Evolutionary conservation across 306 rosid genomes (phyloP).

Genomic region (Phaseolus lunatus): DNA sequence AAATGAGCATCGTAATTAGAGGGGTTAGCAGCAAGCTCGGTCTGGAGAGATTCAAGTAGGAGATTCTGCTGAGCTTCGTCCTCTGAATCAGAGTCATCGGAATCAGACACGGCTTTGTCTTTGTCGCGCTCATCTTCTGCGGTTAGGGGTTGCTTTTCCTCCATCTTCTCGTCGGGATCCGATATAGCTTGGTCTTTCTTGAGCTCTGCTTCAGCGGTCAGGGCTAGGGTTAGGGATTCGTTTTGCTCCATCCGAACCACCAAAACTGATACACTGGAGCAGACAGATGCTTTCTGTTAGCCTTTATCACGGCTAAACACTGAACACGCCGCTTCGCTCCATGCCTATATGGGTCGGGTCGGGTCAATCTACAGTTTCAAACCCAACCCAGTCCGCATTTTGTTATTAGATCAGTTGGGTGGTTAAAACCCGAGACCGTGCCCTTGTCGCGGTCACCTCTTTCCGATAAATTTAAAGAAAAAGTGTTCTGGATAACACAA

Average conservation of each 20-base stretch:
- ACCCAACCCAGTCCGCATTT: too few relatives aligned
- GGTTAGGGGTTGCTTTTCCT: slow-evolving; percentile 39
- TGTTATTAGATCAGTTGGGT: too few relatives aligned
- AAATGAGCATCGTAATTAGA: slow-evolving; percentile 74
- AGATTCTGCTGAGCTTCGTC: slow-evolving; percentile 71
- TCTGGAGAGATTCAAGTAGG: slow-evolving; percentile 65
- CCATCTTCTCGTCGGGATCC: slow-evolving; percentile 51
- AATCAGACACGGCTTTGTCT: slow-evolving; percentile 33
- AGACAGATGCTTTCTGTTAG: neutral
- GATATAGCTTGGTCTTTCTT: slow-evolving; percentile 26
- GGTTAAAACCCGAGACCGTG: too few relatives aligned
- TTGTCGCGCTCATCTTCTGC: neutral
- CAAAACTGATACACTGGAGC: neutral
- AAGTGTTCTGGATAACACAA: too few relatives aligned
- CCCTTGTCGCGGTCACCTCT: too few relatives aligned
- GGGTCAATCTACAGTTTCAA: too few relatives aligned
- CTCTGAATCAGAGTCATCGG: slow-evolving; percentile 56
- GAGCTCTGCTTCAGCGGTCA: slow-evolving; percentile 13
- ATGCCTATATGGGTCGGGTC: neutral
- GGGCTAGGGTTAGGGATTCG: slow-evolving; percentile 36
- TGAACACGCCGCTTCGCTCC: neutral
- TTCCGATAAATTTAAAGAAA: too few relatives aligned
- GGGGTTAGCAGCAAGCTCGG: slow-evolving; percentile 73
- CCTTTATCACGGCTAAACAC: neutral
- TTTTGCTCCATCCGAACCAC: slow-evolving; percentile 50